These are phyloP conservation scores for Ophiosphaerella narmari DNA, from an alignment of 2,329 filamentous ascomycete species.

Conservation along the genomic window DNA sequence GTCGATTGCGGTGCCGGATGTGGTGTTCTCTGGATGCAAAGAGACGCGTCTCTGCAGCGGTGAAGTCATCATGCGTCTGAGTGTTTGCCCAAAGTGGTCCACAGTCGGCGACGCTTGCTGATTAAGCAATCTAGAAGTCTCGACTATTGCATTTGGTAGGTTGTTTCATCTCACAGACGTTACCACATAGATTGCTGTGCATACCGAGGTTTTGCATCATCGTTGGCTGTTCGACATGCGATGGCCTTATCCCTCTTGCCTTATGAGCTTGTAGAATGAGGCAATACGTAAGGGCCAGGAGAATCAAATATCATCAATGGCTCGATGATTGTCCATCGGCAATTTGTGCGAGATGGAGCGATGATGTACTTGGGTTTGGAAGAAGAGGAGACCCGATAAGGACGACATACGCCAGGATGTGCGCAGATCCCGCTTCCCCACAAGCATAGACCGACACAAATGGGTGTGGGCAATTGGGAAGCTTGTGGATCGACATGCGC, in stretches of 20 bases:
- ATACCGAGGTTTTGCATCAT: too few species aligned
- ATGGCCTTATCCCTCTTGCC: too few species aligned
- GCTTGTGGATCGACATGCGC: not conserved
- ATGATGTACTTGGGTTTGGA: not conserved
- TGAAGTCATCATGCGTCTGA: not conserved
- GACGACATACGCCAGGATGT: not conserved
- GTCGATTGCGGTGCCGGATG: not conserved
- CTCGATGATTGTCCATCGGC: not conserved
- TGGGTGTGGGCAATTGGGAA: not conserved
- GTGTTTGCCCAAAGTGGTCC: not conserved
- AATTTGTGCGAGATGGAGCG: not conserved
- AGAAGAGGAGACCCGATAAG: slow-evolving; percentile 4
- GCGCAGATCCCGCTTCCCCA: slow-evolving; percentile 5
- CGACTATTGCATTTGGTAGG: not conserved
- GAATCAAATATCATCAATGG: not conserved
- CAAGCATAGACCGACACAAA: not conserved
- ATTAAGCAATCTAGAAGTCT: not conserved
- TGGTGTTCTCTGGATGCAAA: not conserved
- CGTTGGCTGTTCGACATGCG: too few species aligned
- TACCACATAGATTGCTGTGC: too few species aligned
- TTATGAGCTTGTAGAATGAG: too few species aligned
- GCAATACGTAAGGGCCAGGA: too few species aligned
- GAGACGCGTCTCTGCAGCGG: slow-evolving; percentile 3
- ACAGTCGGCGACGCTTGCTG: not conserved
- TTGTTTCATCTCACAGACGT: not conserved